Percentiles rank a stretch among this genome's conserved stretches.
These are phyloP conservation scores for Raddia guianensis DNA, from an alignment of 176 grass and related monocot genomes.

Conservation along the genomic window DNA sequence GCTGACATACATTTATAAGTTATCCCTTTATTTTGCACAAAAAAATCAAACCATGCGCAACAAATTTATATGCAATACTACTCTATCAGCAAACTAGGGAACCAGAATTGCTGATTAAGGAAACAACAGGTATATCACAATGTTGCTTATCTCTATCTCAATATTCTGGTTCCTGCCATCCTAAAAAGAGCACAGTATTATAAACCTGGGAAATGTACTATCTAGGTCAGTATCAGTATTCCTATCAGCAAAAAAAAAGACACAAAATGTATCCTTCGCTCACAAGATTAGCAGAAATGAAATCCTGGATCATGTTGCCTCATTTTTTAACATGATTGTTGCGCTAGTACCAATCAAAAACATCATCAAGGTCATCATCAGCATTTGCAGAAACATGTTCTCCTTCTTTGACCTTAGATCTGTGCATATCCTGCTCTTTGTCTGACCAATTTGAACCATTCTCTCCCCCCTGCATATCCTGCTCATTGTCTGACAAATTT, in stretches of 20 bases:
- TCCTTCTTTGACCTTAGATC: slow-evolving; percentile 34
- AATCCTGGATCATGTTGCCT: background rate
- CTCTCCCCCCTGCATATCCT: slow-evolving; percentile 8
- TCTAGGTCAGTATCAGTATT: background rate
- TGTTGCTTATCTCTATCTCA: background rate
- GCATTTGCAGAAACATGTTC: slow-evolving; percentile 40
- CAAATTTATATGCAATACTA: background rate
- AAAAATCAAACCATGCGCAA: background rate
- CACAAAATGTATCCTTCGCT: slow-evolving; percentile 2
- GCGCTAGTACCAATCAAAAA: slow-evolving; percentile 61
- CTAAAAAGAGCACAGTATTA: background rate
- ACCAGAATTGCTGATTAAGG: background rate
- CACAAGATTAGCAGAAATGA: slow-evolving; percentile 7
- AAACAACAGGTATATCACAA: background rate
- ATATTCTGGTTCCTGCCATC: slow-evolving; percentile 11
- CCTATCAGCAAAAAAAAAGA: background rate
- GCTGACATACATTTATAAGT: background rate
- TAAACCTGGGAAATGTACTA: background rate
- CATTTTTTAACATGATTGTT: slow-evolving; percentile 1
- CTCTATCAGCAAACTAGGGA: background rate
- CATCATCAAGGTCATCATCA: slow-evolving; percentile 46
- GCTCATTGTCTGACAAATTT: slow-evolving; percentile 34
- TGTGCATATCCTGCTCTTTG: slow-evolving; percentile 18
- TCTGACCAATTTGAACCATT: slow-evolving; percentile 34
- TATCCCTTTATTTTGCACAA: background rate